phyloP scores from a whole-genome alignment of 2,329 filamentous ascomycete species.

The Fusarium sambucinum region DNA sequence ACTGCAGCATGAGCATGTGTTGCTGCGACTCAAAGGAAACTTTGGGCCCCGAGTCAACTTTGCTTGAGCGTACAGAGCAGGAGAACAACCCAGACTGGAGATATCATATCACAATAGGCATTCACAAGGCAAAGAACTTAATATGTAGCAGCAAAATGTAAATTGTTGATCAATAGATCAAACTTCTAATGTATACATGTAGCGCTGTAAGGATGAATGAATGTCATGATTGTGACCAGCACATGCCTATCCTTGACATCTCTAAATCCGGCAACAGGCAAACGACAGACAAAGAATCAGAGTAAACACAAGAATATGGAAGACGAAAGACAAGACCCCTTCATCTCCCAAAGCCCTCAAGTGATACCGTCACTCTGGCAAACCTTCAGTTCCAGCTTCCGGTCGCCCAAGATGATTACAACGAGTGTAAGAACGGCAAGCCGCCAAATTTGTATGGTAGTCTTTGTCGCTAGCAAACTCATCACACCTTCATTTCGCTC shows the following conservation, averaged over 20 bases:
- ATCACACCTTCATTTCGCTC: slow-evolving; percentile 33
- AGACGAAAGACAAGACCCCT: slow-evolving; percentile 22
- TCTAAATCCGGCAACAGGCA: slow-evolving; percentile 45
- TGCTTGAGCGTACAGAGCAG: no score
- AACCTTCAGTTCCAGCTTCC: slow-evolving; percentile 54
- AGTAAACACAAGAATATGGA: slow-evolving; percentile 56
- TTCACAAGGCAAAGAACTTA: slow-evolving; percentile 1
- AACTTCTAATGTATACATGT: slow-evolving; percentile 45
- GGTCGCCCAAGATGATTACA: slow-evolving; percentile 60
- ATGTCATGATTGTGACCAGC: slow-evolving; percentile 51
- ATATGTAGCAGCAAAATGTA: slow-evolving; percentile 45
- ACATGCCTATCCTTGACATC: slow-evolving; percentile 48
- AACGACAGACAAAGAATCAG: slow-evolving; percentile 52
- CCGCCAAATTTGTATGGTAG: slow-evolving; percentile 45
- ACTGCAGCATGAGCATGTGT: background rate
- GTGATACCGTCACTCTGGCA: slow-evolving; percentile 49
- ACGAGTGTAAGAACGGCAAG: slow-evolving; percentile 64
- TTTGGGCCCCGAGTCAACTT: no score
- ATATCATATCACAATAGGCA: background rate
- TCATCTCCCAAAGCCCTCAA: slow-evolving; percentile 42
- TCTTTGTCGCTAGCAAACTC: slow-evolving; percentile 47
- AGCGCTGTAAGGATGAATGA: slow-evolving; percentile 46
- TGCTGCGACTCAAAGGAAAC: no score
- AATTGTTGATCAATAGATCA: slow-evolving; percentile 44
- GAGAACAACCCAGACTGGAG: background rate